Percentiles rank a stretch among this genome's conserved stretches.
phyloP scores from a whole-genome alignment of 306 rosid species.

The Glycine tomentella region DNA sequence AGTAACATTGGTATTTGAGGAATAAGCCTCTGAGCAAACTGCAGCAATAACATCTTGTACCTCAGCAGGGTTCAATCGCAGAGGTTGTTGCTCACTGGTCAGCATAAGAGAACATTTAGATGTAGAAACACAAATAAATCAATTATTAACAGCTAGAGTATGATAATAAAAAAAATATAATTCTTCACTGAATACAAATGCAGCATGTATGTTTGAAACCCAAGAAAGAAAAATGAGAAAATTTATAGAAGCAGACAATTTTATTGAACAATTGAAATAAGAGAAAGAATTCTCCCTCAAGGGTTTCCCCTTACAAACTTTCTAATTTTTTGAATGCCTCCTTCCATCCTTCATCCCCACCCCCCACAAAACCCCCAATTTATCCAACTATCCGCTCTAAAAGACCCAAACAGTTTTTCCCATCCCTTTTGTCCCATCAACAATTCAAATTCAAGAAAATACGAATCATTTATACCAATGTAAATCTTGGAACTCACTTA shows the following conservation, averaged over 20 bases:
- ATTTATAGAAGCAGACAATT: not conserved
- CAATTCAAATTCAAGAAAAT: not conserved
- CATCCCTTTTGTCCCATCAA: not conserved
- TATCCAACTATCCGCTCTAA: not conserved
- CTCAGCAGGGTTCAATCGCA: conserved; percentile 96
- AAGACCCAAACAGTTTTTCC: not conserved
- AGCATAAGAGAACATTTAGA: conserved; percentile 56
- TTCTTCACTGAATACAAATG: conserved; percentile 22
- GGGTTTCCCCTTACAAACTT: not conserved
- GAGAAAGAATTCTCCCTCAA: not conserved
- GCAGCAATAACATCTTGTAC: conserved; percentile 97
- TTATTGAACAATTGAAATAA: not conserved
- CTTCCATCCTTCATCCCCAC: not conserved
- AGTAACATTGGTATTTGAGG: conserved; percentile 62
- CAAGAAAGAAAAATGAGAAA: not conserved
- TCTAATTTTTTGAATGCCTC: not conserved
- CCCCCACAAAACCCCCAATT: not conserved
- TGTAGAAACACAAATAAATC: conserved; percentile 45
- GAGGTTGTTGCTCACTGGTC: conserved; percentile 96
- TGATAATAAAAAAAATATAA: not conserved
- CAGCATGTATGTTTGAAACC: not conserved
- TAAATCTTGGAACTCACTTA: conserved; percentile 13
- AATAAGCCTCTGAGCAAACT: conserved; percentile 91
- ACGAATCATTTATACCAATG: not conserved
- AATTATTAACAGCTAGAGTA: conserved; percentile 26